Evolutionary conservation across 768 basidiomycete species (phyloP), one percentile per base, ranked within the genome.

Genomic region (Artomyces pyxidatus): DNA sequence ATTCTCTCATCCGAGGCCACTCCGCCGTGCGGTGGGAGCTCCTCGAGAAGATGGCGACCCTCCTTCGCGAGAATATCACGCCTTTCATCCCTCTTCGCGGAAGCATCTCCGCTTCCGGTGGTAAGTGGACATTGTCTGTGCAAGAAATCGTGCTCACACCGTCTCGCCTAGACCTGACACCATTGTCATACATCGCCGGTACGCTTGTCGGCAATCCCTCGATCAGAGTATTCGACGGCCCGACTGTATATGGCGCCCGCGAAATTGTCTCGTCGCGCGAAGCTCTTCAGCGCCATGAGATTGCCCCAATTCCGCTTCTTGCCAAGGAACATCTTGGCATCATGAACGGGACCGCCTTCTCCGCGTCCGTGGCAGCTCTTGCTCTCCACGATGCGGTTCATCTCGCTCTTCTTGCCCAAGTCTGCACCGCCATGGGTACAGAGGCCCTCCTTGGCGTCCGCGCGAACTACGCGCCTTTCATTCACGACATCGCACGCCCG

Each of bases 1-100:
- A 93, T 65, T 90, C 88, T 4, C 78, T 94, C 38, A 81, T 90
- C 47, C 83, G 90, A 5, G 90, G 89, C 0, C 91, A 93, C 66
- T 90, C 88, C 19, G 91, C 85, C 27, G 80, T 94, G 12, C 77
- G 89, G 30, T 82, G 82, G 76, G 80, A 83, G 52, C 76, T 93
- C 44, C 77, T 93, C 50, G 74, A 87, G 63, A 81, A 81, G 59
- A 89, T 94, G 80, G 76, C 75, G 51, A 73, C 77, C 19, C 73
- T 91, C 37, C 76, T 94, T 35, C 68, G 71, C 29, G 78, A 80
- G 54, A 80, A 88, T 55, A 75, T 93, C 58, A 87, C 80, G 4
- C 85, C 87, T 0, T 65, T 91, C 14, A 85, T 94, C 16, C 90
- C 90, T n/a, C 70, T 94, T 6, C 80, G 90, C 6, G 87, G 88